Conservation (phyloP, 1,284 basidiomycete species). For the Marasmius fiardii region DNA sequence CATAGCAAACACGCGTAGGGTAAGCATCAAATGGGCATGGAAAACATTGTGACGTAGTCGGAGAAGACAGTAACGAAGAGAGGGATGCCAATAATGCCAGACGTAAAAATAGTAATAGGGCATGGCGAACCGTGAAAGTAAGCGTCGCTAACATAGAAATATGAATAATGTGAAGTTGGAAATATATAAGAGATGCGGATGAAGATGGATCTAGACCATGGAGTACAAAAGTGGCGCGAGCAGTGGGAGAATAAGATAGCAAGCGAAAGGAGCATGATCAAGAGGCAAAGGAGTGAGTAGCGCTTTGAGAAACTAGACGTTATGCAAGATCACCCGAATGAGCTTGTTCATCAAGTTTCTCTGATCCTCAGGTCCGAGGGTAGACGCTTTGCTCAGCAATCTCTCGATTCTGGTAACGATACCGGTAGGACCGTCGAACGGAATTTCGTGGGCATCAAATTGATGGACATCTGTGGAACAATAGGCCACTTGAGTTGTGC, state of each 20-base stretch:
- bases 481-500: background rate
- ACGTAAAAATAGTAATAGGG: slow-evolving; percentile 1
- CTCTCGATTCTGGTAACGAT: slow-evolving; percentile 60
- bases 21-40: slow-evolving; percentile 5
- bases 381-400: slow-evolving; percentile 48
- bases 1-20: background rate
- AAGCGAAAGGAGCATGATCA: slow-evolving; percentile 4
- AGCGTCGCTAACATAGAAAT: background rate
- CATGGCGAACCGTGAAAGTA: background rate
- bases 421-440: slow-evolving; percentile 68
- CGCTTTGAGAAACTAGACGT: slow-evolving; percentile 31
- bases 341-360: slow-evolving; percentile 58
- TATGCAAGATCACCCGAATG: slow-evolving; percentile 58
- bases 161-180: slow-evolving; percentile 1
- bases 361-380: slow-evolving; percentile 46
- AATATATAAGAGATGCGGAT: background rate
- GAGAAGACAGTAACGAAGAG: background rate
- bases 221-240: background rate
- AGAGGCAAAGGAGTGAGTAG: background rate
- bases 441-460: slow-evolving; percentile 70
- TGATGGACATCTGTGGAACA: slow-evolving; percentile 50
- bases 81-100: background rate
- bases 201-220: background rate
- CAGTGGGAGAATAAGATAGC: background rate
- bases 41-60: slow-evolving; percentile 6